Evolutionary conservation across 2,329 filamentous ascomycete genomes (phyloP).

Genomic region (Microcyclospora pomicola): DNA sequence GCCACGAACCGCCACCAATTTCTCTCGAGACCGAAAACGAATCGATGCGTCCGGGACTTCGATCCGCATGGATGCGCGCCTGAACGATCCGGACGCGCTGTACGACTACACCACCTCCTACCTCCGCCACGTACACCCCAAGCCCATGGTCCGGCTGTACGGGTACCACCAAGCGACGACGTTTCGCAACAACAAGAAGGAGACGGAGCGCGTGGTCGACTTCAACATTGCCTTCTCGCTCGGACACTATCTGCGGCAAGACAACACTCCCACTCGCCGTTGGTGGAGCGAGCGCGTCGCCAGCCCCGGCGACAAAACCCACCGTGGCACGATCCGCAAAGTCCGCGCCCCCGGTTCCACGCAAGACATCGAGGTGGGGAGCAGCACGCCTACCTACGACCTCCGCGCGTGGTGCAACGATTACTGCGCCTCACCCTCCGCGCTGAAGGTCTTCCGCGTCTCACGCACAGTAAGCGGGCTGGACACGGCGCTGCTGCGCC

Average conservation of each 20-base stretch:
- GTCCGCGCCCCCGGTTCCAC: slow-evolving; percentile 35
- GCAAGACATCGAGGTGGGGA: slow-evolving; percentile 34
- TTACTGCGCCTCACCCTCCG: slow-evolving; percentile 46
- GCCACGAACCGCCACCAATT: slow-evolving; percentile 2
- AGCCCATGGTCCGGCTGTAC: slow-evolving; percentile 12
- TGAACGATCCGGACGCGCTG: slow-evolving; percentile 11
- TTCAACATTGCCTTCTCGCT: slow-evolving; percentile 16
- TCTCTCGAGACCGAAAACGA: slow-evolving; percentile 4
- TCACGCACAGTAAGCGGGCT: slow-evolving; percentile 42
- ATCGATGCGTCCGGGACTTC: slow-evolving; percentile 11
- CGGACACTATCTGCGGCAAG: slow-evolving; percentile 6
- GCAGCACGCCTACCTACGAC: slow-evolving; percentile 21
- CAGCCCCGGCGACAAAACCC: slow-evolving; percentile 45
- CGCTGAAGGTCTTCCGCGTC: slow-evolving; percentile 40
- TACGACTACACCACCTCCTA: slow-evolving; percentile 14
- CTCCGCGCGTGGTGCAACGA: slow-evolving; percentile 53
- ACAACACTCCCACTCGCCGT: slow-evolving; percentile 1
- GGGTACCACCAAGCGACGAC: slow-evolving; percentile 16
- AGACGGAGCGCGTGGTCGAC: slow-evolving; percentile 14
- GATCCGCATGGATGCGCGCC: slow-evolving; percentile 16
- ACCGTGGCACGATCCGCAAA: slow-evolving; percentile 50
- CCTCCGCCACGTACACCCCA: slow-evolving; percentile 11
- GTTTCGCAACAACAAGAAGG: slow-evolving; percentile 15
- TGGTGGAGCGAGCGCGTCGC: slow-evolving; percentile 30
- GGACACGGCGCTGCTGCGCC: slow-evolving; percentile 40